These are phyloP conservation scores for Taxillus chinensis DNA, from an alignment of 164 flowering plant genomes.

Conservation along the genomic window DNA sequence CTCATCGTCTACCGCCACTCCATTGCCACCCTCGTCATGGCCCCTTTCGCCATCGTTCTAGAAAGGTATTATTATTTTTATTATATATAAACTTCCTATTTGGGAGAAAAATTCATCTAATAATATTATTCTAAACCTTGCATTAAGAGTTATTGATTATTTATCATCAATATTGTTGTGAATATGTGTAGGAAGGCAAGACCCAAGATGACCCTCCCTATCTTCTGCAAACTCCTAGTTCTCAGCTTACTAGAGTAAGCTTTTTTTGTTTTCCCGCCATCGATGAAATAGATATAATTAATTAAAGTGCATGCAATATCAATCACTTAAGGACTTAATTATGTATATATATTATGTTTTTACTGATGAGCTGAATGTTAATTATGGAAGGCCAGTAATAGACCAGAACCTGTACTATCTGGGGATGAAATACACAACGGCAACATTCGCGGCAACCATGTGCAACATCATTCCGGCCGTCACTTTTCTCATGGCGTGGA, in stretches of 20 bases:
- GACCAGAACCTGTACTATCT: constrained; percentile 62
- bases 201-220: constrained; percentile 50
- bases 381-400: constrained; percentile 52
- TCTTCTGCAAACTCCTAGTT: constrained; percentile 36
- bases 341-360: no score
- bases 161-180: no score
- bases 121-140: no score
- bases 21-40: constrained; percentile 1
- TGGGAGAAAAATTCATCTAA: no score
- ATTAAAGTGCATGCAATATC: no score
- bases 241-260: constrained; percentile 56
- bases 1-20: background rate
- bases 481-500: constrained; percentile 59
- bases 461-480: constrained; percentile 64
- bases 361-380: no score
- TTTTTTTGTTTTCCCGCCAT: background rate
- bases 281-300: background rate
- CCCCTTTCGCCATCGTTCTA: constrained; percentile 1
- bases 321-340: background rate
- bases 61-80: constrained; percentile 1
- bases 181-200: constrained; percentile 34
- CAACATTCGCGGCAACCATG: constrained; percentile 69
- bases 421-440: constrained; percentile 72
- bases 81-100: no score
- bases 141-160: no score